These are phyloP conservation scores for Claviceps sp. DNA, from an alignment of 2,329 filamentous ascomycete genomes.

Conservation along the genomic window DNA sequence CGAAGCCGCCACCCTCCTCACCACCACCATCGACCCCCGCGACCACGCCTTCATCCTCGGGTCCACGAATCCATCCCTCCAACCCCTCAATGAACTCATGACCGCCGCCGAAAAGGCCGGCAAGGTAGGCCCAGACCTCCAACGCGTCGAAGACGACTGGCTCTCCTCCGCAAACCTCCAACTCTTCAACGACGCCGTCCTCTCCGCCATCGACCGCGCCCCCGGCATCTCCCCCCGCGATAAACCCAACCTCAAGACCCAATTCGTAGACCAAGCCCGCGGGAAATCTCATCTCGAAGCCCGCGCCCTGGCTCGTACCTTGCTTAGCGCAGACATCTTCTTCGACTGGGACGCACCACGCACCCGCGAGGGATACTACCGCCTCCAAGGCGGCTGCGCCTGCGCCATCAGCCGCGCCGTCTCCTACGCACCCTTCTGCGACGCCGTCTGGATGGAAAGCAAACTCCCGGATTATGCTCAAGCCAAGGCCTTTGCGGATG, in stretches of 20 bases:
- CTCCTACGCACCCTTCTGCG: conserved; percentile 84
- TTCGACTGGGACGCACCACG: conserved; percentile 94
- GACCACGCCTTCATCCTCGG: conserved; percentile 93
- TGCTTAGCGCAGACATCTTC: conserved; percentile 70
- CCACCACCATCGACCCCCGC: conserved; percentile 86
- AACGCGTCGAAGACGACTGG: conserved; percentile 90
- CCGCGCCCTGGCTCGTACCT: conserved; percentile 59
- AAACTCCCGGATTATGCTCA: conserved; percentile 87
- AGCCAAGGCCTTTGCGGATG: conserved; percentile 83
- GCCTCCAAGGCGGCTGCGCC: conserved; percentile 80
- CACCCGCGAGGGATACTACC: conserved; percentile 90
- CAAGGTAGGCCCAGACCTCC: conserved; percentile 67
- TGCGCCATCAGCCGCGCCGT: conserved; percentile 83
- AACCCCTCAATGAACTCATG: conserved; percentile 87
- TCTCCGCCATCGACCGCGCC: conserved; percentile 59
- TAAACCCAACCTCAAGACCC: conserved; percentile 52
- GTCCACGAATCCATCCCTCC: conserved; percentile 69
- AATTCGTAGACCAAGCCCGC: conserved; percentile 55
- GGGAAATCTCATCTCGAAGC: conserved; percentile 81
- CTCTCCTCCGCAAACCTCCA: conserved; percentile 62
- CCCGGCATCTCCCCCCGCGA: conserved; percentile 35
- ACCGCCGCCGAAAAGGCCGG: conserved; percentile 67
- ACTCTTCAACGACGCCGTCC: conserved; percentile 83
- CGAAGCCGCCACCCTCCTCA: conserved; percentile 94
- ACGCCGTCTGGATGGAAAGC: conserved; percentile 99